phyloP scores from a whole-genome alignment of 257 asterid genomes.

The Ilex aquifolium region DNA sequence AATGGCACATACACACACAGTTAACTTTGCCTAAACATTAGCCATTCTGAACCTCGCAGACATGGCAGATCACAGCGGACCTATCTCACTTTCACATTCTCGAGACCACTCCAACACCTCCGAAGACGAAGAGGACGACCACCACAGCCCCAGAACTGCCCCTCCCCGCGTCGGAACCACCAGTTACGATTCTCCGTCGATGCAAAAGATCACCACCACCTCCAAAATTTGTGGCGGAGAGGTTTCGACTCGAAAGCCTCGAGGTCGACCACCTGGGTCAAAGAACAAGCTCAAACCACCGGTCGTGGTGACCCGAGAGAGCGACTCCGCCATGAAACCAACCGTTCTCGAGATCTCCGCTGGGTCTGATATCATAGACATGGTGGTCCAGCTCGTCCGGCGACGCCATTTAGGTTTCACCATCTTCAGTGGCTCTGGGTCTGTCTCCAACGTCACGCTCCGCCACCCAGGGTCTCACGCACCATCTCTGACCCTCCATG shows the following conservation, averaged over 20 bases:
- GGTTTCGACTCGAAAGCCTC: background rate
- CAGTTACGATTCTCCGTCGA: background rate
- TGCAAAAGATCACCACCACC: background rate
- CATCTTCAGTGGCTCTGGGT: no score
- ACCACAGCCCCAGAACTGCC: background rate
- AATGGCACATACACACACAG: no score
- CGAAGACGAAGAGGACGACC: background rate
- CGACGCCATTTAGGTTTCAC: no score
- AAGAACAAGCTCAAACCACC: background rate
- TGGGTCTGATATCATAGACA: no score
- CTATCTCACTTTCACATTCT: background rate
- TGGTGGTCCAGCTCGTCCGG: no score
- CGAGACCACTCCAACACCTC: background rate
- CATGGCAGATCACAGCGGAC: background rate
- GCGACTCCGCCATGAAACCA: background rate
- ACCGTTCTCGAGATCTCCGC: no score
- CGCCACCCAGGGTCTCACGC: no score
- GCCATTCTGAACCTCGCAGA: no score
- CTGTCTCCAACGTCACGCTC: no score
- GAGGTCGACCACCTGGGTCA: background rate
- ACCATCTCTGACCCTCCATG: no score
- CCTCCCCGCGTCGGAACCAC: background rate
- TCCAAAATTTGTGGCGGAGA: background rate
- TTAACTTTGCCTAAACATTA: no score
- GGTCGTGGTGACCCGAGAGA: background rate